Conservation (phyloP, 2,329 filamentous ascomycete genomes). For the Fusarium cyanostomum region DNA sequence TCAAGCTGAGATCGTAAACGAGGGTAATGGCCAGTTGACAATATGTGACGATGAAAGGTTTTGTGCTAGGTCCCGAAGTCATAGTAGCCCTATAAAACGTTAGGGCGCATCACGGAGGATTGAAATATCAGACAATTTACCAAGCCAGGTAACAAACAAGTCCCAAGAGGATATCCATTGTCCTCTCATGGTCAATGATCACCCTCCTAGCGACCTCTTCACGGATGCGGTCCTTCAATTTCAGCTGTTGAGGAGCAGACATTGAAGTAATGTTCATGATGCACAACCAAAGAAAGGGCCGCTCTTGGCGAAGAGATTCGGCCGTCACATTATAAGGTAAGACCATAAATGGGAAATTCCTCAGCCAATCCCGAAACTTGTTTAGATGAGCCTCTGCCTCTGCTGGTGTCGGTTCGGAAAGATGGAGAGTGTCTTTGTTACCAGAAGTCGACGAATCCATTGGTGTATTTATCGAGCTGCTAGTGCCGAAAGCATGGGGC, state of each 20-base stretch:
- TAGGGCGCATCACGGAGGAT: conserved; percentile 1
- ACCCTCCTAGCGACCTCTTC: conserved; percentile 57
- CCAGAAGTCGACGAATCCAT: conserved; percentile 14
- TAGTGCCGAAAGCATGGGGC: conserved; percentile 16
- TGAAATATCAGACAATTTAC: conserved; percentile 43
- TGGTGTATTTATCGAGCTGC: conserved; percentile 8
- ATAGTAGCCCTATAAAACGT: conserved; percentile 49
- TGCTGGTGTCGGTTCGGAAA: conserved; percentile 45
- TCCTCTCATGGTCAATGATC: conserved; percentile 59
- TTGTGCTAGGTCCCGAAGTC: conserved; percentile 49
- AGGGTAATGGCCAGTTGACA: conserved; percentile 55
- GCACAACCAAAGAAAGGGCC: conserved; percentile 61
- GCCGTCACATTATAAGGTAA: conserved; percentile 51
- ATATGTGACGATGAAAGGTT: conserved; percentile 57
- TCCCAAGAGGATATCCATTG: conserved; percentile 62
- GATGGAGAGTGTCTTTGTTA: conserved; percentile 30
- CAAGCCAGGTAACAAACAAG: conserved; percentile 58
- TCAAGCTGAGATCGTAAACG: conserved; percentile 58
- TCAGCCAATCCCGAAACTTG: conserved; percentile 55
- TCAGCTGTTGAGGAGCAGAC: conserved; percentile 52
- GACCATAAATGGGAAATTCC: conserved; percentile 57
- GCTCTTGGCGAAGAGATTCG: conserved; percentile 49
- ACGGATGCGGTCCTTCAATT: conserved; percentile 53
- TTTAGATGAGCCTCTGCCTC: conserved; percentile 53
- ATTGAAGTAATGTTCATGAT: conserved; percentile 59